Evolutionary conservation across 257 asterid genomes (phyloP).

Genomic region (Perilla frutescens): DNA sequence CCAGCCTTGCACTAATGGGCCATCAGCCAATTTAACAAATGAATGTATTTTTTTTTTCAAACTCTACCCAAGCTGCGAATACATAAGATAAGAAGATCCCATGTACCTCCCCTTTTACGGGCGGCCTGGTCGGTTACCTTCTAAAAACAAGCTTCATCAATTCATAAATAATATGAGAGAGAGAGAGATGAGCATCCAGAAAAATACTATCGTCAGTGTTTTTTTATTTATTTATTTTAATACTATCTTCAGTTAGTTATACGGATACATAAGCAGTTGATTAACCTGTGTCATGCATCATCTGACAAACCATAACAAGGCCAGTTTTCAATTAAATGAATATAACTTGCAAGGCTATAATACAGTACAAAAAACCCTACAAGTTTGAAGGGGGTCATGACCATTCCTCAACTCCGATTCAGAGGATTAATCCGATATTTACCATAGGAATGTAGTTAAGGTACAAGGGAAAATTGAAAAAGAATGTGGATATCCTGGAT

Average conservation of each 20-base stretch:
- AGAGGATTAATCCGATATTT: not conserved
- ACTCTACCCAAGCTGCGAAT: not conserved
- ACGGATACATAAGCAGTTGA: not conserved
- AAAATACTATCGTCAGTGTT: too few relatives aligned
- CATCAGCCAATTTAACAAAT: not conserved
- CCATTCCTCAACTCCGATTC: slow-evolving; percentile 8
- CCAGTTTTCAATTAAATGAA: not conserved
- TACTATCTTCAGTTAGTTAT: too few relatives aligned
- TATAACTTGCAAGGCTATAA: not conserved
- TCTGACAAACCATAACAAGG: not conserved
- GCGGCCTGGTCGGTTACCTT: too few relatives aligned
- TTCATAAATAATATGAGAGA: not conserved
- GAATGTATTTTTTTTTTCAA: not conserved
- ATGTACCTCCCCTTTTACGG: too few relatives aligned
- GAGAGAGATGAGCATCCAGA: too few relatives aligned
- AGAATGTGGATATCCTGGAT: not conserved
- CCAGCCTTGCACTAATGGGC: not conserved
- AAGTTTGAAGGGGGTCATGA: not conserved
- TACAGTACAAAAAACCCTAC: slow-evolving; percentile 3
- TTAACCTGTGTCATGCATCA: not conserved
- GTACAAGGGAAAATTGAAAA: not conserved
- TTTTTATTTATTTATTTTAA: too few relatives aligned
- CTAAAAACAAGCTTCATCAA: not conserved
- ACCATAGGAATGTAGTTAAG: not conserved
- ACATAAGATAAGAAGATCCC: too few relatives aligned